Percentiles rank a stretch among this genome's conserved stretches.
These are phyloP conservation scores for Penstemon davidsonii DNA, from an alignment of 257 asterid genomes.

Conservation along the genomic window DNA sequence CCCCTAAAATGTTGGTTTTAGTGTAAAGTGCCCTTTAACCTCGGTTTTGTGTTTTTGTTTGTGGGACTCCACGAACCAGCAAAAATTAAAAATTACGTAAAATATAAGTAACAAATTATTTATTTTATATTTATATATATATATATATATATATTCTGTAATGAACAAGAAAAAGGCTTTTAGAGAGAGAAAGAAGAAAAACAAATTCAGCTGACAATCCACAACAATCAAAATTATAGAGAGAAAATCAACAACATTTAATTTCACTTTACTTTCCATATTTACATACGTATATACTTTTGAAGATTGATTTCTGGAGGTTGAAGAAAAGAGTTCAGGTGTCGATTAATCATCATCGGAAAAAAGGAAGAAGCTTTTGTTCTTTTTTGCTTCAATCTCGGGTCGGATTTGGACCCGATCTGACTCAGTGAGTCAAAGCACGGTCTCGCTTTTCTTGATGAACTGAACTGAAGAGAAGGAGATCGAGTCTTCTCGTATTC, in stretches of 20 bases:
- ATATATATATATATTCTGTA: no score
- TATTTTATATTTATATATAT: no score
- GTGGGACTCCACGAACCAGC: no score
- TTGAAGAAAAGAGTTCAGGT: constrained; percentile 19
- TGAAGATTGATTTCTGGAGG: constrained; percentile 8
- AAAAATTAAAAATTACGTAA: no score
- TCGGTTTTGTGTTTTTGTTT: constrained; percentile 1
- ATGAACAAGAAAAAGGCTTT: no score
- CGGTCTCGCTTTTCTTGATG: constrained; percentile 50
- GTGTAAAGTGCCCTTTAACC: constrained; percentile 38
- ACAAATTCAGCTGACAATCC: no score
- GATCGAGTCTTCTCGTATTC: constrained; percentile 55
- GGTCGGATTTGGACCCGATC: constrained; percentile 57
- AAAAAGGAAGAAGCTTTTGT: constrained; percentile 26
- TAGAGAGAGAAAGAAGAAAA: no score
- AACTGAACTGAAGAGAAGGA: constrained; percentile 52
- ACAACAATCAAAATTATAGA: constrained; percentile 27
- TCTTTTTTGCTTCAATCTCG: background rate
- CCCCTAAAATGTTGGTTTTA: constrained; percentile 36
- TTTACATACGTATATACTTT: constrained; percentile 13
- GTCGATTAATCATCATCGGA: constrained; percentile 29
- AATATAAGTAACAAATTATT: no score
- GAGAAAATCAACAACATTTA: constrained; percentile 22
- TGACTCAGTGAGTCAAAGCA: constrained; percentile 54
- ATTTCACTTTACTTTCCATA: constrained; percentile 20